Conservation (phyloP, 257 asterid genomes). For the Rubia yunnanensis region DNA sequence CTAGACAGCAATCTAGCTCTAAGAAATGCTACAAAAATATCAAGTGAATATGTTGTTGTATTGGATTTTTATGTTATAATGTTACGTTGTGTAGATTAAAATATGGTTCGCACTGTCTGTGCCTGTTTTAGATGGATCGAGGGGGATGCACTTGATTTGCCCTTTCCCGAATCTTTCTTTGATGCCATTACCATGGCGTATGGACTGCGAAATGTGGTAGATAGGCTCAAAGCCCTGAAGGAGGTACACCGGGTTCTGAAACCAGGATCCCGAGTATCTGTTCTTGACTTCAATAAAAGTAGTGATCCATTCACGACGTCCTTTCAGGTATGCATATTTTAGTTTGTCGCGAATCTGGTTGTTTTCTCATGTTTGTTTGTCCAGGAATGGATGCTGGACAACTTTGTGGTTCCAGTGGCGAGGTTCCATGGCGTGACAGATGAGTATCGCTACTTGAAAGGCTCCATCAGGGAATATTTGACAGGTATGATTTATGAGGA, state of each 20-base stretch:
- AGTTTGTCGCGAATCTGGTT: not conserved
- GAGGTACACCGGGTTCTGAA: slow-evolving; percentile 69
- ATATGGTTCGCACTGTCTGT: not conserved
- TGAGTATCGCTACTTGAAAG: slow-evolving; percentile 79
- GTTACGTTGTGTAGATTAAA: slow-evolving; percentile 4
- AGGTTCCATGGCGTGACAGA: slow-evolving; percentile 50
- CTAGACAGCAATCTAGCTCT: slow-evolving; percentile 49
- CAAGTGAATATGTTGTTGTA: slow-evolving; percentile 34
- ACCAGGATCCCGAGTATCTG: slow-evolving; percentile 59
- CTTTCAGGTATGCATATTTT: slow-evolving; percentile 40
- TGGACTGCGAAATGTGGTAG: slow-evolving; percentile 69
- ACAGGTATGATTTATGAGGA: slow-evolving; percentile 39
- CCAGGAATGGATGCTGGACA: slow-evolving; percentile 76
- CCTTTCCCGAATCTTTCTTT: slow-evolving; percentile 55
- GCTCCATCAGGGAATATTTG: slow-evolving; percentile 59
- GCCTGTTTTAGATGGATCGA: slow-evolving; percentile 62
- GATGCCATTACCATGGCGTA: slow-evolving; percentile 84
- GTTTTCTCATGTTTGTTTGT: slow-evolving; percentile 5
- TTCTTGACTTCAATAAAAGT: slow-evolving; percentile 82
- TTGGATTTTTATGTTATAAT: slow-evolving; percentile 2
- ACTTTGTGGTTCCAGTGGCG: slow-evolving; percentile 71
- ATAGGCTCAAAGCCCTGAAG: slow-evolving; percentile 51
- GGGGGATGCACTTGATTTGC: slow-evolving; percentile 74
- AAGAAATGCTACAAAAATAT: slow-evolving; percentile 68
- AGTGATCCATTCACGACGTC: slow-evolving; percentile 34